Conservation (phyloP, 805 yeast species). For the Candida quercuum region DNA sequence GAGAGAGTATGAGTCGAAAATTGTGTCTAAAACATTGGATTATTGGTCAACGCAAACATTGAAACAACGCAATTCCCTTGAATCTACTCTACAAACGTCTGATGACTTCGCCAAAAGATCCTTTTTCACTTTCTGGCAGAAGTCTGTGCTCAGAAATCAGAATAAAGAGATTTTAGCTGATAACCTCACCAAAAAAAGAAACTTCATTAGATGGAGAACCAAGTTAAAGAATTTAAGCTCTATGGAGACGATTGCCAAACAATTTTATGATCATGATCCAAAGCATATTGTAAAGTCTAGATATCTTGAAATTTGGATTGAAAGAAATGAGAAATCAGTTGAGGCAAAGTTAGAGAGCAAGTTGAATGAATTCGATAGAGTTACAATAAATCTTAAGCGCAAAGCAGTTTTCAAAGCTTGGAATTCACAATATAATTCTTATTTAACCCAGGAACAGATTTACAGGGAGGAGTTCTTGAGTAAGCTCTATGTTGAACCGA, state of each 20-base stretch:
- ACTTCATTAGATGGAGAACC: conserved; percentile 4
- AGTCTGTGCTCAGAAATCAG: background rate
- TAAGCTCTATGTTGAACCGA: conserved; percentile 2
- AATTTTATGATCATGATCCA: conserved; percentile 2
- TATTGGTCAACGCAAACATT: conserved; percentile 2
- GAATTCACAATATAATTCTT: conserved; percentile 5
- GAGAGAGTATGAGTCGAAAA: conserved; percentile 5
- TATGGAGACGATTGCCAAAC: conserved; percentile 1
- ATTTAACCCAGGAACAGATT: conserved; percentile 3
- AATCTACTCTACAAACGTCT: conserved; percentile 10
- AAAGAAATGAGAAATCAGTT: conserved; percentile 2
- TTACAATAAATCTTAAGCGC: no score
- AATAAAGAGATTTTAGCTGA: conserved; percentile 18
- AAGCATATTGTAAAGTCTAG: background rate
- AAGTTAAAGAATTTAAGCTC: conserved; percentile 1
- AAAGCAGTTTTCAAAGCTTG: conserved; percentile 6
- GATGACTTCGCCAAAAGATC: conserved; percentile 14
- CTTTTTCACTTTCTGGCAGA: conserved; percentile 17
- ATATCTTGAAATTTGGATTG: conserved; percentile 9
- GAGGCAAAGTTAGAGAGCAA: conserved; percentile 2
- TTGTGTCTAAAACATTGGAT: no score
- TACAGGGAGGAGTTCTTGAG: conserved; percentile 6
- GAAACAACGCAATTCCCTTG: conserved; percentile 6
- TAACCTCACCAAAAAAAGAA: conserved; percentile 7
- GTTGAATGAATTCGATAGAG: conserved; percentile 1